phyloP scores from a whole-genome alignment of 768 basidiomycete species.

The Mycena sanguinolenta region DNA sequence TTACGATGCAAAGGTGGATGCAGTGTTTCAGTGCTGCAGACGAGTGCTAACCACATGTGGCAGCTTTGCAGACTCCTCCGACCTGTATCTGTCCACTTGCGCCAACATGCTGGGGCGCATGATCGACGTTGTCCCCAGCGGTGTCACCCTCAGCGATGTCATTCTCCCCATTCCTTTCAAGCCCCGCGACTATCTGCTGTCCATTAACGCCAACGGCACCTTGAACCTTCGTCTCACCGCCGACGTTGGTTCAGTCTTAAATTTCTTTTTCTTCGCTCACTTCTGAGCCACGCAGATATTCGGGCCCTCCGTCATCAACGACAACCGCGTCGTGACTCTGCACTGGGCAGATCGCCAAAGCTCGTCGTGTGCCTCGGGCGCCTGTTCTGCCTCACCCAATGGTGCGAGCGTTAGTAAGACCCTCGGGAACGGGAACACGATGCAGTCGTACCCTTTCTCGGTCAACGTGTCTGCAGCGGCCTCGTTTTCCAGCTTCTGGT shows the following conservation, averaged over 20 bases:
- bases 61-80: conserved; percentile 20
- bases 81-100: conserved; percentile 15
- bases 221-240: conserved; percentile 27
- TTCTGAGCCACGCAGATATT: conserved; percentile 14
- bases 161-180: conserved; percentile 30
- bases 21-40: background rate
- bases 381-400: conserved; percentile 14
- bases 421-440: conserved; percentile 22
- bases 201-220: conserved; percentile 16
- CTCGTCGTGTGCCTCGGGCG: conserved; percentile 21
- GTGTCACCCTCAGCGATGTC: conserved; percentile 10
- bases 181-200: conserved; percentile 24
- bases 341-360: conserved; percentile 29
- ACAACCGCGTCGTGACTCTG: conserved; percentile 19
- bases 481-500: no score
- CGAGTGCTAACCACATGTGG: background rate
- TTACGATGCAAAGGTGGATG: conserved; percentile 25
- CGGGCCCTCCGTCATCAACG: conserved; percentile 19
- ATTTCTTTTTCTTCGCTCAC: no score
- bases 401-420: conserved; percentile 9
- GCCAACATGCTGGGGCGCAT: conserved; percentile 16
- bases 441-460: conserved; percentile 3
- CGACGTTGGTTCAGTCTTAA: conserved; percentile 17
- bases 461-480: no score
- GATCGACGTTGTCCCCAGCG: conserved; percentile 27